These are phyloP conservation scores for Cordyceps militaris DNA, from an alignment of 2,329 filamentous ascomycete species.

Conservation along the genomic window DNA sequence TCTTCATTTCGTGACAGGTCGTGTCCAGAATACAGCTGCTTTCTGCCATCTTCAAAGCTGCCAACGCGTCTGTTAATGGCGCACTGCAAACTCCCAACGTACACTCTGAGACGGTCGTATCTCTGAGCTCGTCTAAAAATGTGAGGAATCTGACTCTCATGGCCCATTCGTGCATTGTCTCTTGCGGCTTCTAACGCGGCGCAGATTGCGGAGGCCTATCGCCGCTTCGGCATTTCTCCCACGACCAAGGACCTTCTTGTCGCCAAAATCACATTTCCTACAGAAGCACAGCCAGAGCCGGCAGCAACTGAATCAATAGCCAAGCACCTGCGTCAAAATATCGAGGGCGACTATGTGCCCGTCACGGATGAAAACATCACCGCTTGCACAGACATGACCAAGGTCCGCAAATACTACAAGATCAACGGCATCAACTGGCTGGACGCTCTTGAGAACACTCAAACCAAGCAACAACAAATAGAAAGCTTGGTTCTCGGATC, in stretches of 20 bases:
- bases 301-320: constrained; percentile 41
- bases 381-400: constrained; percentile 54
- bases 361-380: constrained; percentile 60
- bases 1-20: constrained; percentile 36
- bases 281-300: constrained; percentile 34
- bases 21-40: constrained; percentile 66
- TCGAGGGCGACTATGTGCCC: constrained; percentile 53
- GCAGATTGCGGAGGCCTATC: constrained; percentile 87
- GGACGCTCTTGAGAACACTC: constrained; percentile 32
- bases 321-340: constrained; percentile 51
- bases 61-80: constrained; percentile 55
- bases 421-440: constrained; percentile 55
- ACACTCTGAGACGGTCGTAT: constrained; percentile 81
- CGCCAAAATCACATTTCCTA: constrained; percentile 63
- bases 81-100: constrained; percentile 74
- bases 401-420: constrained; percentile 82
- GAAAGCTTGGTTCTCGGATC: constrained; percentile 65
- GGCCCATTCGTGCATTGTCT: background rate
- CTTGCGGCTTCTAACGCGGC: background rate
- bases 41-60: constrained; percentile 69
- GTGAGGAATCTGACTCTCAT: constrained; percentile 32
- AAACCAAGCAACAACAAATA: constrained; percentile 44
- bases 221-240: constrained; percentile 73
- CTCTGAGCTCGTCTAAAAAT: constrained; percentile 75
- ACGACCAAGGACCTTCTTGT: constrained; percentile 66